Conservation (phyloP, 371 early-diverging fungal genomes). For the Haplosporangium sp. region DNA sequence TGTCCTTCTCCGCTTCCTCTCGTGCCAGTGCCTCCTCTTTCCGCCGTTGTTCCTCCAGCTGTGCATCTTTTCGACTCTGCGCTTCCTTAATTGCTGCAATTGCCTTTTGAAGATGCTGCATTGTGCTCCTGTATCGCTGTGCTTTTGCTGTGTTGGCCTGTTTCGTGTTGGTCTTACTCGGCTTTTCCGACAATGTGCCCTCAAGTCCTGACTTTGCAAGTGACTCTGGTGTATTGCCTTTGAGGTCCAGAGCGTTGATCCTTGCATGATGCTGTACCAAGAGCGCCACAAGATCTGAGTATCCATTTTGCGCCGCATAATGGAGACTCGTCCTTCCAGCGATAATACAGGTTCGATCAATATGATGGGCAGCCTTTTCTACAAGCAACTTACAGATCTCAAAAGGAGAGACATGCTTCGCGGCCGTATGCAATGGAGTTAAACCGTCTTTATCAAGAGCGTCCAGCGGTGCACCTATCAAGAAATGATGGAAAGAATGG, state of each 20-base stretch:
- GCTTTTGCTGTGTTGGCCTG: constrained; percentile 34
- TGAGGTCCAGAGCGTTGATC: constrained; percentile 43
- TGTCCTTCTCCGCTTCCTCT: constrained; percentile 53
- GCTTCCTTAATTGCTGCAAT: constrained; percentile 44
- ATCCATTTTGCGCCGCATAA: constrained; percentile 52
- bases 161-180: constrained; percentile 33
- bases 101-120: constrained; percentile 54
- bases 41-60: constrained; percentile 49
- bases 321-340: constrained; percentile 45
- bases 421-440: constrained; percentile 52
- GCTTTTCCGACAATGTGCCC: constrained; percentile 34
- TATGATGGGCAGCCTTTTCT: constrained; percentile 44
- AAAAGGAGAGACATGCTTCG: constrained; percentile 42
- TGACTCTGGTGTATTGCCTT: constrained; percentile 52
- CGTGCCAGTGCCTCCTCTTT: constrained; percentile 51
- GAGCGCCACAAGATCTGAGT: constrained; percentile 43
- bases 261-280: constrained; percentile 51
- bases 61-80: constrained; percentile 50
- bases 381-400: constrained; percentile 48
- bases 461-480: constrained; percentile 40
- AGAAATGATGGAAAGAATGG: background rate
- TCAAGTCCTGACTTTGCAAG: constrained; percentile 51
- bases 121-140: constrained; percentile 29
- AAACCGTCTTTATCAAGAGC: constrained; percentile 51
- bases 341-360: constrained; percentile 46